Conservation (phyloP, 345 rosid genomes). For the Laguncularia racemosa region DNA sequence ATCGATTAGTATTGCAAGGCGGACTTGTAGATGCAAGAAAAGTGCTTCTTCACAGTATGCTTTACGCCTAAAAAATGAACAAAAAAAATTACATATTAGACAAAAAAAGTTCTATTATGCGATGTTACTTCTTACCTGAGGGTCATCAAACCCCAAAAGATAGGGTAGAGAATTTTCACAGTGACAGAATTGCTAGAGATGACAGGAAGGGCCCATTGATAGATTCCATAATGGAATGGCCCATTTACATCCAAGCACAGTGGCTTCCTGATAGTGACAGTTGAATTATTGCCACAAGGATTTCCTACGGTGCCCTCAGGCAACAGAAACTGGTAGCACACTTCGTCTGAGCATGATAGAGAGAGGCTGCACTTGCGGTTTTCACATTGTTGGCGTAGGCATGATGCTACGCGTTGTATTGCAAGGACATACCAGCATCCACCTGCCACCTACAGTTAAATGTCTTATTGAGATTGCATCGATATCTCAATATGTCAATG, state of each 20-base stretch:
- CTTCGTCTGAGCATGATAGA: conserved; percentile 58
- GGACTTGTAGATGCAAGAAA: no score
- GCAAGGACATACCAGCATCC: conserved; percentile 96
- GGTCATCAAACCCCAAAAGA: conserved; percentile 88
- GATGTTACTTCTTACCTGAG: conserved; percentile 46
- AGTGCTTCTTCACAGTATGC: no score
- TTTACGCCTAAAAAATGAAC: background rate
- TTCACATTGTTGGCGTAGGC: conserved; percentile 61
- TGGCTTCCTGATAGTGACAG: conserved; percentile 28
- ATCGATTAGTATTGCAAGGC: no score
- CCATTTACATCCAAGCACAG: conserved; percentile 65
- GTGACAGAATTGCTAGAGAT: conserved; percentile 77
- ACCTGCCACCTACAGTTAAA: conserved; percentile 55
- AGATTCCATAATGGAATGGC: conserved; percentile 63
- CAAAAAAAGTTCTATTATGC: background rate
- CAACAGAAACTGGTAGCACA: conserved; percentile 42
- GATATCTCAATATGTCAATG: no score
- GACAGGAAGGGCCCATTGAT: conserved; percentile 71
- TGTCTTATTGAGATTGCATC: no score
- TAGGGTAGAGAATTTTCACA: conserved; percentile 76
- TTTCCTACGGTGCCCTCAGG: conserved; percentile 22
- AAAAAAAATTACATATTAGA: background rate
- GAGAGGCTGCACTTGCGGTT: conserved; percentile 36
- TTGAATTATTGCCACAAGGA: conserved; percentile 51
- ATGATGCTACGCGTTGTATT: conserved; percentile 66